Conservation (phyloP, 2,329 filamentous ascomycete species). For the Xylaria polymorpha region DNA sequence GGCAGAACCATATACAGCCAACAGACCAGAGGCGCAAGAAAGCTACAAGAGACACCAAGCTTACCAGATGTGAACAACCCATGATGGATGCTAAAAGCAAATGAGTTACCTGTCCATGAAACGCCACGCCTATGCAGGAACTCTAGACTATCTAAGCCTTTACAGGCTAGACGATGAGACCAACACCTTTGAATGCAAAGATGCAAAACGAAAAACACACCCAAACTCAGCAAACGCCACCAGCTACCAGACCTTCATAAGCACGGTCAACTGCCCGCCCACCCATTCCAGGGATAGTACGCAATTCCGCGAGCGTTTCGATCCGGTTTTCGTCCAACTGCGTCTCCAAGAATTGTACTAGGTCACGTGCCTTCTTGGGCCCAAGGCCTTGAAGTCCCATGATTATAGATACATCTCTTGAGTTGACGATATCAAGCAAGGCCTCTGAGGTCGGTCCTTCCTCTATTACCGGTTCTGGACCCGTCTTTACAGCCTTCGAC, state of each 20-base stretch:
- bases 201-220: conserved; percentile 26
- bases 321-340: conserved; percentile 58
- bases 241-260: conserved; percentile 59
- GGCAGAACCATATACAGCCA: background rate
- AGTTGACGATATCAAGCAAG: conserved; percentile 78
- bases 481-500: conserved; percentile 32
- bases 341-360: conserved; percentile 66
- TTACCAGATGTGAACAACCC: conserved; percentile 10
- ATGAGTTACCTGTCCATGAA: conserved; percentile 26
- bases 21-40: conserved; percentile 7
- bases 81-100: conserved; percentile 21
- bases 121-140: conserved; percentile 45
- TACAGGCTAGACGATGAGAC: conserved; percentile 27
- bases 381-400: conserved; percentile 76
- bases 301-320: conserved; percentile 62
- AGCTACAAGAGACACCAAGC: conserved; percentile 12
- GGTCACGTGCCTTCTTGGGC: conserved; percentile 74
- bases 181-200: conserved; percentile 35
- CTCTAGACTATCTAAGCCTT: conserved; percentile 27
- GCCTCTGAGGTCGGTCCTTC: conserved; percentile 60
- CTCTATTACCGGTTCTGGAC: conserved; percentile 40
- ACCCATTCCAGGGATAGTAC: conserved; percentile 67
- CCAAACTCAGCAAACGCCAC: conserved; percentile 32
- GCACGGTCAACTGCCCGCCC: conserved; percentile 67
- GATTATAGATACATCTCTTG: conserved; percentile 73